These are phyloP conservation scores for Phytophthora aleatoria DNA, from an alignment of 352 stramenopile genomes.

Conservation along the genomic window DNA sequence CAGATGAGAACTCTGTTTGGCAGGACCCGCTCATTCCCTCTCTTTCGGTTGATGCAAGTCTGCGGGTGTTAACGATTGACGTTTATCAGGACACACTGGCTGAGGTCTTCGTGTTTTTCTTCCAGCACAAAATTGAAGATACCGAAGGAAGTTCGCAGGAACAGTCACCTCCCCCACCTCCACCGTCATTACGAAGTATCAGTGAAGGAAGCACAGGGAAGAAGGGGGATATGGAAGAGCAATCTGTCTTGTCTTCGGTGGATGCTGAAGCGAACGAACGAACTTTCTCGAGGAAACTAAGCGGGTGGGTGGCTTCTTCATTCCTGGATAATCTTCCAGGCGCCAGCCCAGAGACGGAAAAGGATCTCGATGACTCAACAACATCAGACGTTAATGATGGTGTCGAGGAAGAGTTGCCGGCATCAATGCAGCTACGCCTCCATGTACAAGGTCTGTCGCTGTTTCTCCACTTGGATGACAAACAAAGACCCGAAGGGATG, in stretches of 20 bases:
- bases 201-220: conserved; percentile 35
- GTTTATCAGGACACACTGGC: conserved; percentile 80
- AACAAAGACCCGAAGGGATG: conserved; percentile 33
- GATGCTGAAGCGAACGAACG: conserved; percentile 38
- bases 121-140: conserved; percentile 43
- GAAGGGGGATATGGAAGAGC: conserved; percentile 28
- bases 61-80: conserved; percentile 76
- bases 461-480: conserved; percentile 63
- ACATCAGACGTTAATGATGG: conserved; percentile 27
- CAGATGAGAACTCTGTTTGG: conserved; percentile 60
- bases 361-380: conserved; percentile 22
- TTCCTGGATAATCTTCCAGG: conserved; percentile 52
- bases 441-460: conserved; percentile 72
- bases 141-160: conserved; percentile 9
- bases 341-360: conserved; percentile 30
- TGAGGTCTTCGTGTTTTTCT: conserved; percentile 83
- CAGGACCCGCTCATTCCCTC: conserved; percentile 72
- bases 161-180: conserved; percentile 17
- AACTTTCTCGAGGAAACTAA: conserved; percentile 56
- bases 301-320: conserved; percentile 60
- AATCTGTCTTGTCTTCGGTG: conserved; percentile 38
- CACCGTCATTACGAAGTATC: conserved; percentile 30
- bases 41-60: conserved; percentile 71
- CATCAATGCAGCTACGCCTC: conserved; percentile 76
- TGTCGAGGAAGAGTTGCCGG: conserved; percentile 38